These are phyloP conservation scores for Cercospora canescens DNA, from an alignment of 2,329 filamentous ascomycete species.

Conservation along the genomic window DNA sequence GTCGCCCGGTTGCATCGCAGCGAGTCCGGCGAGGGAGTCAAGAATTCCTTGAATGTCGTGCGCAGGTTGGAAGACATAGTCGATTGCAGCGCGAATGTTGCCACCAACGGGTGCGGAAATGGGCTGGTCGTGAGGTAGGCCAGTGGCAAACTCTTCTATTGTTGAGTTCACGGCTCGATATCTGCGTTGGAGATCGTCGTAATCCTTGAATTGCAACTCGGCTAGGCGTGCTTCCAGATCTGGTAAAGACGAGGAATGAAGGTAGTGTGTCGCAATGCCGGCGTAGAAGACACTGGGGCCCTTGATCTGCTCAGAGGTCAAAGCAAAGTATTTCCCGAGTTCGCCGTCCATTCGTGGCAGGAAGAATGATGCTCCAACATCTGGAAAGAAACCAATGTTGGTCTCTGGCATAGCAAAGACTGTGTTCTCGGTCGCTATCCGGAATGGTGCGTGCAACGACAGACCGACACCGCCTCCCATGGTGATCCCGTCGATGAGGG, in stretches of 20 bases:
- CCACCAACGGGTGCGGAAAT: conserved; percentile 51
- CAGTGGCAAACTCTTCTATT: conserved; percentile 87
- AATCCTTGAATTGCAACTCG: conserved; percentile 85
- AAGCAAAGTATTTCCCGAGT: conserved; percentile 86
- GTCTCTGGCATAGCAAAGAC: conserved; percentile 99
- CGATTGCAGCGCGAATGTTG: conserved; percentile 74
- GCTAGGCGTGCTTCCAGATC: conserved; percentile 81
- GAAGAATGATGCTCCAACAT: conserved; percentile 96
- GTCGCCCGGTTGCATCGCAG: conserved; percentile 41
- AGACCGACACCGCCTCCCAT: conserved; percentile 98
- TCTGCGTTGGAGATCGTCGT: conserved; percentile 62
- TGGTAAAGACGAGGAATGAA: conserved; percentile 84
- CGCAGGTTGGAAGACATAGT: conserved; percentile 57
- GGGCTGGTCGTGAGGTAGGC: conserved; percentile 70
- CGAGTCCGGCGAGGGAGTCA: conserved; percentile 56
- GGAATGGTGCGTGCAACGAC: conserved; percentile 90
- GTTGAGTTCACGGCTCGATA: conserved; percentile 77
- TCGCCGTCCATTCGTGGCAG: conserved; percentile 83
- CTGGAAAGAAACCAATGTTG: conserved; percentile 97
- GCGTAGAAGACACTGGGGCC: conserved; percentile 87
- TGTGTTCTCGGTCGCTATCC: conserved; percentile 94
- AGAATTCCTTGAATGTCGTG: conserved; percentile 70
- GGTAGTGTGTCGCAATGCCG: conserved; percentile 91
- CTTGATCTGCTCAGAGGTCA: conserved; percentile 81
- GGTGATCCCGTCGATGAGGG: conserved; percentile 96